These are phyloP conservation scores for Marasmius oreades DNA, from an alignment of 1,284 basidiomycete species.

Conservation along the genomic window DNA sequence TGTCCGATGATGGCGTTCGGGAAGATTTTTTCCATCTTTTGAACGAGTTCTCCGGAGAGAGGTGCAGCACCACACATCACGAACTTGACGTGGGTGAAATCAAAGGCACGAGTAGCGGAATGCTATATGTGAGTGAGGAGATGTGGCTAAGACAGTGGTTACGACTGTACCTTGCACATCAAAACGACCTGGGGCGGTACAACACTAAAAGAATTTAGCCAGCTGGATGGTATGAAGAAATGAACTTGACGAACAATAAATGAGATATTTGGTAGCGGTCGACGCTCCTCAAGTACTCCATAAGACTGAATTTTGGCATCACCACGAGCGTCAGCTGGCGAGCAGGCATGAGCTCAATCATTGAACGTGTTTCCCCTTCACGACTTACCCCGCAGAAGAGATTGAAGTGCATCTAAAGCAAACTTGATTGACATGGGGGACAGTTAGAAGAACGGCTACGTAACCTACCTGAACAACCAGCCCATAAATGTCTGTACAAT, in stretches of 20 bases:
- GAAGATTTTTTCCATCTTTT: constrained; percentile 29
- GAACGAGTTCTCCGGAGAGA: constrained; percentile 38
- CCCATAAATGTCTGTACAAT: constrained; percentile 50
- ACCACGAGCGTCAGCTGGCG: constrained; percentile 38
- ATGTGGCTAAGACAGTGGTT: not conserved
- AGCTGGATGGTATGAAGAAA: not conserved
- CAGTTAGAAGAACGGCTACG: not conserved
- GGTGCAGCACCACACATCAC: constrained; percentile 45
- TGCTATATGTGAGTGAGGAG: constrained; percentile 25
- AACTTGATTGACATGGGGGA: not conserved
- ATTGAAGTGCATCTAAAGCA: constrained; percentile 38
- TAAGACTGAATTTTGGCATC: constrained; percentile 42
- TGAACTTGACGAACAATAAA: constrained; percentile 31
- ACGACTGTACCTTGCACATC: constrained; percentile 39
- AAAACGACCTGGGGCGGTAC: constrained; percentile 47
- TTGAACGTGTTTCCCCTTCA: not conserved
- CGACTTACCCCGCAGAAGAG: constrained; percentile 41
- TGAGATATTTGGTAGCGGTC: constrained; percentile 33
- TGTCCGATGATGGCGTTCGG: constrained; percentile 44
- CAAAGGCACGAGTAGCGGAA: constrained; percentile 31
- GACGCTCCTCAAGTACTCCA: constrained; percentile 35
- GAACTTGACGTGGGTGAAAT: constrained; percentile 39
- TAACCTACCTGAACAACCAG: constrained; percentile 39
- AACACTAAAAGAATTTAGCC: constrained; percentile 25
- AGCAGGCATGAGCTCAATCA: not conserved